Evolutionary conservation across 306 rosid species (phyloP), one percentile per base, ranked within the genome.

Genomic region (Oemleria cerasiformis): DNA sequence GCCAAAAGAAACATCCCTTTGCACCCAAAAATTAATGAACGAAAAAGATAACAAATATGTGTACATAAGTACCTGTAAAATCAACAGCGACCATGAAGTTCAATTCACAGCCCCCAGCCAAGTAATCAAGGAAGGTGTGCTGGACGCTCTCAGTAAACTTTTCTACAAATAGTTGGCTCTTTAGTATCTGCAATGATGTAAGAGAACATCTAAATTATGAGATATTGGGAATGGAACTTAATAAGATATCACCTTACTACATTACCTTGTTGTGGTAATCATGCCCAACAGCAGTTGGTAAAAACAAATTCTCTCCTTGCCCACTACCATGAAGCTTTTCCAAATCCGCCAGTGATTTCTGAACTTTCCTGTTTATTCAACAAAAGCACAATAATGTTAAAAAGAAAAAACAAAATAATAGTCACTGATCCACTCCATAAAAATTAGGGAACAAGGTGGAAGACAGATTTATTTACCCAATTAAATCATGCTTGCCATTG

Each of bases 11-110:
- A 44, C 56, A 49, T 40, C 40, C 20, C 53, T 14, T n/a, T 53
- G 39, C 19, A 21, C 48, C 38, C 44, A 19, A 60, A 8, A 47
- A 10, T 21, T 23, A 20, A 20, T 21, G 14, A 9, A 20, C 7
- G 10, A 9, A 7, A 23, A 44, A 11, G 1, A 38, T 13, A 23
- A 67, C 6, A 25, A 16, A n/a, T 25, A 47, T 16, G 48, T 34
- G 9, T 60, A 67, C 45, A 59, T 50, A 60, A 63, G 36, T 71
- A 95, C 99, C 99, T 69, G 99, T 95, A 77, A 88, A 95, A 86
- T 95, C 99, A 72, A 95, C 69, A 68, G 97, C 97, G 72, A 88
- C 93, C 99, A 95, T 92, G 82, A 95, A 91, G 83, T 86, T 95
- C 86, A 95, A 77, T 82, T 92, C 96, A 84, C 83, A 86, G 50